Percentiles rank a stretch among this genome's conserved stretches.
These are phyloP conservation scores for Starmerella ratchasimensis DNA, from an alignment of 805 yeast species.

Conservation along the genomic window DNA sequence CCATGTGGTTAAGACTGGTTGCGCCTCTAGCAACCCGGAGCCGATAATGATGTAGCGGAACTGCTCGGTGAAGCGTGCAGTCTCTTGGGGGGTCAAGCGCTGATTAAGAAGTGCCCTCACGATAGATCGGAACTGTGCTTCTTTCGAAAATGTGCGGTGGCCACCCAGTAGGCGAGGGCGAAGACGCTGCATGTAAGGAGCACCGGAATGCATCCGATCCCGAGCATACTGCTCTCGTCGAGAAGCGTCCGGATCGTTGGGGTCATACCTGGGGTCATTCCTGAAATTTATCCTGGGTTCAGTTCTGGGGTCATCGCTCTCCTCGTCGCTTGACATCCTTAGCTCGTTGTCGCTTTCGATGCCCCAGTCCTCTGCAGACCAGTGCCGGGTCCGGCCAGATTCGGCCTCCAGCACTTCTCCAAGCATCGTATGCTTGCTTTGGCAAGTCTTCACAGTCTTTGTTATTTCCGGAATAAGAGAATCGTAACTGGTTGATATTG, in stretches of 20 bases:
- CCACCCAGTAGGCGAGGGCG: slow-evolving; percentile 11
- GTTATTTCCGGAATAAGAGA: too few relatives aligned
- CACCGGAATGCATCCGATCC: too few relatives aligned
- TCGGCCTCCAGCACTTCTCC: too few relatives aligned
- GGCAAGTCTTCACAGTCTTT: too few relatives aligned
- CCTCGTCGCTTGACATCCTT: background rate
- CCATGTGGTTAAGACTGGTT: slow-evolving; percentile 22
- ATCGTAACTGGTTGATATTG: too few relatives aligned
- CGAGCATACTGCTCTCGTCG: too few relatives aligned
- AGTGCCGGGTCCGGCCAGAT: too few relatives aligned
- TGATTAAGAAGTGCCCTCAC: slow-evolving; percentile 20
- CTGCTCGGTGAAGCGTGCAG: slow-evolving; percentile 34
- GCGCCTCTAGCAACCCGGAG: slow-evolving; percentile 35
- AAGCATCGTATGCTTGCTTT: too few relatives aligned
- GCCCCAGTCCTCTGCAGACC: slow-evolving; percentile 24
- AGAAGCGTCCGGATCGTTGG: background rate
- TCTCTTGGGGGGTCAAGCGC: slow-evolving; percentile 22
- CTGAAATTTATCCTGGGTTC: too few relatives aligned
- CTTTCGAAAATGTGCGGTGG: background rate
- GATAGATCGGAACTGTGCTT: slow-evolving; percentile 19
- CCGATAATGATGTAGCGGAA: slow-evolving; percentile 38
- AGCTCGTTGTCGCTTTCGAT: slow-evolving; percentile 17
- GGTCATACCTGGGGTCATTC: too few relatives aligned
- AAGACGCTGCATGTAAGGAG: too few relatives aligned
- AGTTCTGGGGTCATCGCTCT: too few relatives aligned